A percentile compares a stretch with the other conserved stretches of the same genome.
These are phyloP conservation scores for Penstemon davidsonii DNA, from an alignment of 257 asterid species.

Conservation along the genomic window DNA sequence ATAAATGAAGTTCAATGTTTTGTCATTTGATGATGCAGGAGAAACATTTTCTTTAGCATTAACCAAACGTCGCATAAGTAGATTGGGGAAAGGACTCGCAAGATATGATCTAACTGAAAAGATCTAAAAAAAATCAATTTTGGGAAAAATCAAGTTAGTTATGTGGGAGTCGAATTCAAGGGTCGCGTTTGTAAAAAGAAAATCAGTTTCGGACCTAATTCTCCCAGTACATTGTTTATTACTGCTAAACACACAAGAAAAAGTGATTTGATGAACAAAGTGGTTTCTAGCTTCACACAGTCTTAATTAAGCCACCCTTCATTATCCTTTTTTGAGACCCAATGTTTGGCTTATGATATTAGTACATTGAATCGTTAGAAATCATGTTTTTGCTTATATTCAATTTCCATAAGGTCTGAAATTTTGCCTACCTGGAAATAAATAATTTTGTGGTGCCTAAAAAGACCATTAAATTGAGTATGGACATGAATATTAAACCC, in stretches of 20 bases:
- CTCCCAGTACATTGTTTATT: too few relatives aligned
- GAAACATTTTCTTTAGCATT: too few relatives aligned
- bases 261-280: neutral
- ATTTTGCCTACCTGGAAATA: constrained; percentile 3
- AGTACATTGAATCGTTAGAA: neutral
- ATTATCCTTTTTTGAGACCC: neutral
- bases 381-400: constrained; percentile 6
- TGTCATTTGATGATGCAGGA: too few relatives aligned
- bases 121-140: too few relatives aligned
- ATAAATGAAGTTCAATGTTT: too few relatives aligned
- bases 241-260: neutral
- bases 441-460: neutral
- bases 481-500: constrained; percentile 21
- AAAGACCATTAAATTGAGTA: constrained; percentile 12
- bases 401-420: too few relatives aligned
- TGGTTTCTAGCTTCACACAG: neutral
- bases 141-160: neutral
- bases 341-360: neutral
- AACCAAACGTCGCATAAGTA: neutral
- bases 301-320: too few relatives aligned
- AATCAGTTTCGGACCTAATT: too few relatives aligned
- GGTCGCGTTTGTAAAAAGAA: neutral
- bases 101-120: neutral
- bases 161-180: neutral
- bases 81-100: constrained; percentile 18